Evolutionary conservation across 108 stramenopile species (phyloP).

Genomic region (Nitzschia inconspicua): DNA sequence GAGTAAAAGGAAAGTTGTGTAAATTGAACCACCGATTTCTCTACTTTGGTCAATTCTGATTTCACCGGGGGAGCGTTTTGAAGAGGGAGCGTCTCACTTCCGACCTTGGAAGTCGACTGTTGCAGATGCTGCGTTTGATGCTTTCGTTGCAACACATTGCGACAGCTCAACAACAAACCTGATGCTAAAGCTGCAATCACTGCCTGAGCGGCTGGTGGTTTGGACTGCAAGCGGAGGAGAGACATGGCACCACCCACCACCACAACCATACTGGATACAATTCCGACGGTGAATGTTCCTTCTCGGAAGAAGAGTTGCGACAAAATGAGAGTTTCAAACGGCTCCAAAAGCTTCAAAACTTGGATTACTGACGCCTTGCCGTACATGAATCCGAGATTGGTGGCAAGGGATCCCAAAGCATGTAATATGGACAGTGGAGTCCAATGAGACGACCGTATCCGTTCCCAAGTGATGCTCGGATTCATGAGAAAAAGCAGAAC

Average conservation of each 20-base stretch:
- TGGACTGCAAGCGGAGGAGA: slow-evolving; percentile 8
- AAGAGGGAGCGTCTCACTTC: no score
- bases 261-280: slow-evolving; percentile 12
- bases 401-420: slow-evolving; percentile 33
- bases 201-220: background rate
- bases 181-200: slow-evolving; percentile 26
- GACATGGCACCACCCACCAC: slow-evolving; percentile 28
- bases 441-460: slow-evolving; percentile 1
- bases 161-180: slow-evolving; percentile 17
- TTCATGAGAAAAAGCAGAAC: slow-evolving; percentile 4
- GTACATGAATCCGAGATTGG: slow-evolving; percentile 47
- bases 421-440: slow-evolving; percentile 28
- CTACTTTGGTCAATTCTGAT: slow-evolving; percentile 1
- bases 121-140: background rate
- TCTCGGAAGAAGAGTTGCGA: slow-evolving; percentile 7
- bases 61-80: no score
- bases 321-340: slow-evolving; percentile 47
- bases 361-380: slow-evolving; percentile 52
- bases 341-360: slow-evolving; percentile 53
- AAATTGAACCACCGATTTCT: slow-evolving; percentile 17
- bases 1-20: slow-evolving; percentile 11
- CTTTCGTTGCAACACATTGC: slow-evolving; percentile 36
- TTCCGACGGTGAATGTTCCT: slow-evolving; percentile 5
- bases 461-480: slow-evolving; percentile 8
- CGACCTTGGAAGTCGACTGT: background rate